These are phyloP conservation scores for Heliosperma pusillum DNA, from an alignment of 148 eudicot species.

Conservation along the genomic window DNA sequence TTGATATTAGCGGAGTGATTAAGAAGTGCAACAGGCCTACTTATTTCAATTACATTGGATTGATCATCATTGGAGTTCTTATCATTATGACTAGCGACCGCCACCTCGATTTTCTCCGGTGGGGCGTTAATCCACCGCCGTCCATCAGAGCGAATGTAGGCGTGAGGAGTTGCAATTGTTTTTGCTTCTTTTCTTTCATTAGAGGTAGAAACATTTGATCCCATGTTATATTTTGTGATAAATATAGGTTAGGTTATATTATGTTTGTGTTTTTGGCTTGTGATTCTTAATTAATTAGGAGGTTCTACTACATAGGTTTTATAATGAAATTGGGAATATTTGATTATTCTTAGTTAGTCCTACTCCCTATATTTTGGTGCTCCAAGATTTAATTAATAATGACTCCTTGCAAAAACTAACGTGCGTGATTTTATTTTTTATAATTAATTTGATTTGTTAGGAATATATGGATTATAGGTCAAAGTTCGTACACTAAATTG, in stretches of 20 bases:
- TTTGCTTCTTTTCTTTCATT: background rate
- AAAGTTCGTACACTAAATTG: background rate
- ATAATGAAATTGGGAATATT: background rate
- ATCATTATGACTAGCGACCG: background rate
- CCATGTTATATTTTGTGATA: background rate
- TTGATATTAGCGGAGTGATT: background rate
- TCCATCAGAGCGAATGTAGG: background rate
- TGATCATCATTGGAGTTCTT: background rate
- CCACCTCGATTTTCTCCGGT: background rate
- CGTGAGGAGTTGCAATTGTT: background rate
- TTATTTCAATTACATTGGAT: slow-evolving; percentile 5
- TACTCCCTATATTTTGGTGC: background rate
- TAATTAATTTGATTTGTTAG: background rate
- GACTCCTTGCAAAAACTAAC: too few relatives aligned
- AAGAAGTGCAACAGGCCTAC: background rate
- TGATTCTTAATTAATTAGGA: background rate
- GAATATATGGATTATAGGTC: background rate
- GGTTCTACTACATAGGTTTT: background rate
- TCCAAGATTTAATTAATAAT: background rate
- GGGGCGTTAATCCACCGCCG: background rate
- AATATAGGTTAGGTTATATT: background rate
- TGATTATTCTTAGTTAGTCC: background rate
- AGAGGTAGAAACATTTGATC: slow-evolving; percentile 18
- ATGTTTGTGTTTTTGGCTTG: too few relatives aligned
- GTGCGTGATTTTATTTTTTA: too few relatives aligned